Conservation (phyloP, 2,329 filamentous ascomycete species). For the Aspergillus intermedius region DNA sequence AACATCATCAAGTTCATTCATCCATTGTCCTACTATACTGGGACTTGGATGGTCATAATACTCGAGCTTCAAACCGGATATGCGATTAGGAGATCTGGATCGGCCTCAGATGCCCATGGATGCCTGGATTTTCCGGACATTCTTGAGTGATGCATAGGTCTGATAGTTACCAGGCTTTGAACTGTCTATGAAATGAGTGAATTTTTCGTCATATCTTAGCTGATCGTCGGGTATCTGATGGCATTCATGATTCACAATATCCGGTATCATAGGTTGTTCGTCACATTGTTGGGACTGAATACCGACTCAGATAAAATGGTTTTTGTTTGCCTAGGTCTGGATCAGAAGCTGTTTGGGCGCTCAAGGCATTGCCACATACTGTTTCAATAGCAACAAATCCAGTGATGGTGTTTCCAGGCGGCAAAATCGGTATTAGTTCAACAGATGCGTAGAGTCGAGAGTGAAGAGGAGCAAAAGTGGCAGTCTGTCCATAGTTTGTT, state of each 20-base stretch:
- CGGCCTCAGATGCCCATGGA: conserved; percentile 2
- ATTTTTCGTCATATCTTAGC: conserved; percentile 4
- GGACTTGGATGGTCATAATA: conserved; percentile 5
- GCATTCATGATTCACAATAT: conserved; percentile 1
- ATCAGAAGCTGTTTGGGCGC: neutral
- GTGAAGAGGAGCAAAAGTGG: conserved; percentile 4
- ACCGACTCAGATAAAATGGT: conserved; percentile 1
- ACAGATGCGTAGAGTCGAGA: neutral
- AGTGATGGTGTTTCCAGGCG: conserved; percentile 3
- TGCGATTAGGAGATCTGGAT: conserved; percentile 2
- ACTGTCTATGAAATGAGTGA: conserved; percentile 3
- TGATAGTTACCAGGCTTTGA: conserved; percentile 1
- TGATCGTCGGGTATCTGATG: conserved; percentile 4
- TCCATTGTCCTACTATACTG: conserved; percentile 8
- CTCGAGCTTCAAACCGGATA: conserved; percentile 8
- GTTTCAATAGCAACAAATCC: conserved; percentile 1
- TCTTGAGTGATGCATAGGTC: conserved; percentile 7
- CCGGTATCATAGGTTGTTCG: neutral
- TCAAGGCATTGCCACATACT: neutral
- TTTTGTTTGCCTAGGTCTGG: neutral
- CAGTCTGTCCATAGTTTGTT: conserved; percentile 6
- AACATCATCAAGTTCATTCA: neutral
- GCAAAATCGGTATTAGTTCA: conserved; percentile 1
- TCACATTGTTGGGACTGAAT: conserved; percentile 5
- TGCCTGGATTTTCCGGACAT: conserved; percentile 4